Base-by-base conservation (phyloP, 2,329 filamentous ascomycete genomes). In the Macrophomina phaseolina region DNA sequence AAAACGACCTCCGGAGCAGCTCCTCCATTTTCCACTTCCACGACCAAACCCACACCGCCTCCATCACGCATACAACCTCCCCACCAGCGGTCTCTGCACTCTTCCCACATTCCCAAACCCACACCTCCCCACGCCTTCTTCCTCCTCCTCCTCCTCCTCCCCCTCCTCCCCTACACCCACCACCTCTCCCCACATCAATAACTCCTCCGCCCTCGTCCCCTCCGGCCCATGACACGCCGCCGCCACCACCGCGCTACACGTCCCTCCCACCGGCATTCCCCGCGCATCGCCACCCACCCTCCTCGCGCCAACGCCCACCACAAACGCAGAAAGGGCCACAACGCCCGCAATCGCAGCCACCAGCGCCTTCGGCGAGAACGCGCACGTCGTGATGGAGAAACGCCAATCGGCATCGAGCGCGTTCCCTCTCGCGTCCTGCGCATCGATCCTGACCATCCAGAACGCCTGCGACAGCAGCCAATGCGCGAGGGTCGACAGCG, bases 251-350 rank as follows among this genome's bases (percentile, higher is more conserved):
- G 71, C 40, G 67, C 73, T 94, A 34, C 89, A 91, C 79, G 82
- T 93, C 69, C 91, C 89, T 36, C 90, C 93, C 82, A 93, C 91
- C 77, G 91, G 91, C 68, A 93, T 93, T 68, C 83, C 93, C n/a
- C 23, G 23, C 23, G 23, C 23, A 23, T 23, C 23, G 36, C 32
- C n/a, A n/a, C 11, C 11, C 4, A 56, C n/a, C 53, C n/a, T 32
- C 3, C 53, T n/a, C 5, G 11, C 3, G n/a, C 53, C 53, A 18
- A 45, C 7, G 2, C 8, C n/a, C 1, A 9, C 58, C 28, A 18
- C 30, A 16, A 49, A 62, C 2, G 14, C n/a, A 8, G 36, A 5
- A 8, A 62, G 38, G 14, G 18, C 16, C 4, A 48, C 12, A 4
- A n/a, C 30, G 8, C 18, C 61, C 0, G 52, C 12, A 2, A 42